Percentiles rank a stretch among this genome's conserved stretches.
Evolutionary conservation across 441 rosid species (phyloP).

Genomic region (Euphorbia neoarborescens): DNA sequence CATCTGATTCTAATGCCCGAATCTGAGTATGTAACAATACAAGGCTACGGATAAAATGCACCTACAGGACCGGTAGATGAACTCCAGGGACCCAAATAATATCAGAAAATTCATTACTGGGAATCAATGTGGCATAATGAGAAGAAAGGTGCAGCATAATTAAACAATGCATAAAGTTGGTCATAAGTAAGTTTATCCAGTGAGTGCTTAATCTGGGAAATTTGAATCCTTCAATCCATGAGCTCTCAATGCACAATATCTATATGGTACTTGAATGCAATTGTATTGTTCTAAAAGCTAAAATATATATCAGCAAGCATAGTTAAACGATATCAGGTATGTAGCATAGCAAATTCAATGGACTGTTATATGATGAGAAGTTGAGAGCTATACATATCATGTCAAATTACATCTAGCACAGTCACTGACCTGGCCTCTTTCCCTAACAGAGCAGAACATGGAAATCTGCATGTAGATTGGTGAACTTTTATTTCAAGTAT

Average conservation of each 20-base stretch:
- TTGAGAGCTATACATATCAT: not conserved
- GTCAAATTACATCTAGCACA: not conserved
- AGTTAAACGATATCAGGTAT: not conserved
- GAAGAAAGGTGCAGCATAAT: not conserved
- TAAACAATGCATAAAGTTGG: not conserved
- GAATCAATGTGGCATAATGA: not conserved
- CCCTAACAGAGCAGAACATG: not conserved
- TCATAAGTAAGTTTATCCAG: too few species aligned
- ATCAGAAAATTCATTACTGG: not conserved
- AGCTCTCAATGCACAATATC: too few species aligned
- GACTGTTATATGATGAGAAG: not conserved
- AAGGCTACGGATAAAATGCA: not conserved
- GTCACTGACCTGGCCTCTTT: too few species aligned
- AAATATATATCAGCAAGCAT: not conserved
- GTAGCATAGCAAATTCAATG: not conserved
- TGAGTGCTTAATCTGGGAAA: not conserved
- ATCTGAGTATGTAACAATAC: too few species aligned
- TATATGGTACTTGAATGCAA: not conserved
- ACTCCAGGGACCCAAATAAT: not conserved
- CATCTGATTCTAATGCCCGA: too few species aligned
- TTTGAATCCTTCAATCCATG: not conserved
- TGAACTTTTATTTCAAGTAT: slow-evolving; percentile 15
- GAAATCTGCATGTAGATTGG: not conserved
- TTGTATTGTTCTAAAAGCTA: not conserved
- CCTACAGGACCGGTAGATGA: not conserved